A percentile compares a stretch with the other conserved stretches of the same genome.
These are phyloP conservation scores for Leccinum arenicola DNA, from an alignment of 768 basidiomycete genomes.

Conservation along the genomic window DNA sequence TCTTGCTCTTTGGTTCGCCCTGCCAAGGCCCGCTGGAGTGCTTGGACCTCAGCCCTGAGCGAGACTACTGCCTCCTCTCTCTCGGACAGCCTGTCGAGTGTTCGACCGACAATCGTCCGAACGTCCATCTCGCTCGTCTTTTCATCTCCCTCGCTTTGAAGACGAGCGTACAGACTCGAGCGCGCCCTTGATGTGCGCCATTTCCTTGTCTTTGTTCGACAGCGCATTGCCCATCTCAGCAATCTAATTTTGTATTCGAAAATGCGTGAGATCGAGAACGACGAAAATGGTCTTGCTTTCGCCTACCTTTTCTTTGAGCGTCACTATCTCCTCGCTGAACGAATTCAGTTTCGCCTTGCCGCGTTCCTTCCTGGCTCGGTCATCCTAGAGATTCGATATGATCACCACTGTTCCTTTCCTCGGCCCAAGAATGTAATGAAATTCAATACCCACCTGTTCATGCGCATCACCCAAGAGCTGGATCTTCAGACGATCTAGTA, in stretches of 20 bases:
- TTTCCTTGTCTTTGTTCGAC: constrained; percentile 65
- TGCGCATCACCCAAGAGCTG: constrained; percentile 55
- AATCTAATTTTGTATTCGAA: constrained; percentile 37
- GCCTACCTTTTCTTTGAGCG: constrained; percentile 64
- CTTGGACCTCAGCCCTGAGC: constrained; percentile 49
- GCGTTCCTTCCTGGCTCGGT: constrained; percentile 71
- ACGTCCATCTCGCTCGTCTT: constrained; percentile 58
- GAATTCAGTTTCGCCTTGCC: constrained; percentile 71
- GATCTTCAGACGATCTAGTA: constrained; percentile 59
- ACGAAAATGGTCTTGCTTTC: background rate
- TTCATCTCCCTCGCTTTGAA: constrained; percentile 50
- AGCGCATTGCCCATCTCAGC: constrained; percentile 48
- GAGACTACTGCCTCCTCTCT: constrained; percentile 64
- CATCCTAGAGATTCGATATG: constrained; percentile 46
- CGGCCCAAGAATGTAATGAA: background rate
- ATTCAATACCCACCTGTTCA: constrained; percentile 51
- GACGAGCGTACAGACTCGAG: constrained; percentile 84
- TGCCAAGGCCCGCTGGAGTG: constrained; percentile 49
- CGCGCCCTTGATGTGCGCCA: constrained; percentile 76
- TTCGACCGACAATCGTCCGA: constrained; percentile 63
- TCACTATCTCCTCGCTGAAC: constrained; percentile 71
- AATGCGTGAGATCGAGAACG: background rate
- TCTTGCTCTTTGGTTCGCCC: constrained; percentile 61
- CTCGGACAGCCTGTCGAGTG: constrained; percentile 64
- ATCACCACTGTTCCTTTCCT: background rate